Evolutionary conservation across 768 basidiomycete species (phyloP).

Genomic region (Basidioascus undulatus): DNA sequence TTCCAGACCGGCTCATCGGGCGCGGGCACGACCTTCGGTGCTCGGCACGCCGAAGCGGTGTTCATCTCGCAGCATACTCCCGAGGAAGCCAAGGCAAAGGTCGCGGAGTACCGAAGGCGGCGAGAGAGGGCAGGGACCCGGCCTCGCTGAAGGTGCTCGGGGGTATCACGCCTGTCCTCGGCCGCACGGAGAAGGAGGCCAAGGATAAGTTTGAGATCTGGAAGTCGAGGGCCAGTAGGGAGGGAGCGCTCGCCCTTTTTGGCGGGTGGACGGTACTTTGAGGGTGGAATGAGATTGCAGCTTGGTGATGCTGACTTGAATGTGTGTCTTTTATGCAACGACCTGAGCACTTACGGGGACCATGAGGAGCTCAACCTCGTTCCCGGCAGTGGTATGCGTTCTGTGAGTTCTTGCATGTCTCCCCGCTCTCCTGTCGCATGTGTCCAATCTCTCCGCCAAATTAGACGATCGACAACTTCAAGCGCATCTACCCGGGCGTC

Average conservation of each 20-base stretch:
- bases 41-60: slow-evolving; percentile 1
- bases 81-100: neutral
- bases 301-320: neutral
- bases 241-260: neutral
- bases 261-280: neutral
- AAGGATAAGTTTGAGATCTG: neutral
- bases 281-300: no score
- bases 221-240: neutral
- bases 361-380: neutral
- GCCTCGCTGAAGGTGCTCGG: neutral
- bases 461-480: no score
- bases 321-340: neutral
- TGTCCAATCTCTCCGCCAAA: no score
- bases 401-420: no score
- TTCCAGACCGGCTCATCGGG: slow-evolving; percentile 2
- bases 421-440: no score
- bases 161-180: neutral
- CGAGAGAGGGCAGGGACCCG: neutral
- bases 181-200: slow-evolving; percentile 1
- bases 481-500: no score
- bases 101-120: neutral
- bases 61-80: neutral
- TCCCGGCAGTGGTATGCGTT: no score
- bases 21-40: neutral
- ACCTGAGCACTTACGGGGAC: neutral